Evolutionary conservation across 2,329 filamentous ascomycete species (phyloP).

Genomic region (Camillea tinctor): DNA sequence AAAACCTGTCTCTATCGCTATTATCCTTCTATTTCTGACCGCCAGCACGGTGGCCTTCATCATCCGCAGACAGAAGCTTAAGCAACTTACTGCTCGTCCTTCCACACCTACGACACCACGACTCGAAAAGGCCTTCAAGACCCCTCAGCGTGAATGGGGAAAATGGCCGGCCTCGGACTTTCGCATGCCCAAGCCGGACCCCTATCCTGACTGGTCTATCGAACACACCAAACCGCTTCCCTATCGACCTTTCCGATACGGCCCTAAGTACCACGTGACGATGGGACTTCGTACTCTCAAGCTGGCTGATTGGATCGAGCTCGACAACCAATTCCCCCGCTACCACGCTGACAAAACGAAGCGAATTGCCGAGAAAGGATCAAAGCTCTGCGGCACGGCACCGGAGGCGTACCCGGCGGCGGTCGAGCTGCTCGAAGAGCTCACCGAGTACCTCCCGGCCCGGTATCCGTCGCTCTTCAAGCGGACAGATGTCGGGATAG

Average conservation of each 20-base stretch:
- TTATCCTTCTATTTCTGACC: conserved; percentile 18
- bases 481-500: conserved; percentile 62
- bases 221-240: conserved; percentile 69
- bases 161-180: conserved; percentile 31
- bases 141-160: conserved; percentile 23
- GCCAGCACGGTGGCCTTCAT: conserved; percentile 15
- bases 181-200: conserved; percentile 31
- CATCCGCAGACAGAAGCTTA: conserved; percentile 15
- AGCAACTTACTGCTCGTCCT: conserved; percentile 12
- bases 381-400: conserved; percentile 66
- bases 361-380: conserved; percentile 65
- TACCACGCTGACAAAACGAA: conserved; percentile 71
- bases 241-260: conserved; percentile 76
- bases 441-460: conserved; percentile 67
- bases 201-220: conserved; percentile 69
- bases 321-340: conserved; percentile 74
- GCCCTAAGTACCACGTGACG: conserved; percentile 72
- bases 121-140: conserved; percentile 26
- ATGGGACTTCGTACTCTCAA: conserved; percentile 73
- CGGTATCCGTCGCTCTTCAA: conserved; percentile 72
- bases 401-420: conserved; percentile 71
- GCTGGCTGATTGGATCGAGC: conserved; percentile 77
- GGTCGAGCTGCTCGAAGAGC: conserved; percentile 72
- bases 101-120: conserved; percentile 23
- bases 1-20: conserved; percentile 9